Conservation (phyloP, 2,329 filamentous ascomycete species). For the Diaporthe longicolla region DNA sequence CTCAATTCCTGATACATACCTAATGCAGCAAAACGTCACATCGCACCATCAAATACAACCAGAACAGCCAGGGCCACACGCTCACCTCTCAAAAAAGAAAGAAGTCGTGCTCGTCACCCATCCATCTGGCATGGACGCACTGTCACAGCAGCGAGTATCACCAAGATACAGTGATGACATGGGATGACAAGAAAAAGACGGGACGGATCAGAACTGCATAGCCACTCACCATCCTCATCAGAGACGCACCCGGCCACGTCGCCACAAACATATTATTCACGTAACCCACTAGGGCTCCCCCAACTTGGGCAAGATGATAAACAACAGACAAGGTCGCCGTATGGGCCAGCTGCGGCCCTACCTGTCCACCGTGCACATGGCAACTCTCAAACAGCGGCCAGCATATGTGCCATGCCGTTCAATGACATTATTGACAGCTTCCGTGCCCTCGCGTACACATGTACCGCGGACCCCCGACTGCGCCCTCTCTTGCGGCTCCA, state of each 20-base stretch:
- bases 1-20: constrained; percentile 7
- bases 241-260: constrained; percentile 21
- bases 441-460: constrained; percentile 9
- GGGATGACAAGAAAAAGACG: constrained; percentile 24
- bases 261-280: constrained; percentile 36
- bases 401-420: constrained; percentile 4
- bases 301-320: background rate
- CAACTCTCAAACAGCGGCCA: constrained; percentile 1
- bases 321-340: constrained; percentile 14
- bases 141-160: constrained; percentile 38
- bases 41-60: constrained; percentile 18
- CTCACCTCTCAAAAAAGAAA: constrained; percentile 12
- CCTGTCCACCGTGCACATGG: constrained; percentile 16
- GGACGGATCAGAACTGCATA: constrained; percentile 5
- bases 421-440: constrained; percentile 15
- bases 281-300: background rate
- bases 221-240: constrained; percentile 16
- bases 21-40: constrained; percentile 31
- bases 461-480: constrained; percentile 12
- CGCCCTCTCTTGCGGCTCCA: background rate
- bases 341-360: constrained; percentile 19
- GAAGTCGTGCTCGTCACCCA: constrained; percentile 33
- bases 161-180: constrained; percentile 37
- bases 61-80: constrained; percentile 27
- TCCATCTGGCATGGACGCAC: constrained; percentile 38